Evolutionary conservation across 2,329 filamentous ascomycete species (phyloP), one percentile per base, ranked within the genome.

Genomic region (Beauveria bassiana): DNA sequence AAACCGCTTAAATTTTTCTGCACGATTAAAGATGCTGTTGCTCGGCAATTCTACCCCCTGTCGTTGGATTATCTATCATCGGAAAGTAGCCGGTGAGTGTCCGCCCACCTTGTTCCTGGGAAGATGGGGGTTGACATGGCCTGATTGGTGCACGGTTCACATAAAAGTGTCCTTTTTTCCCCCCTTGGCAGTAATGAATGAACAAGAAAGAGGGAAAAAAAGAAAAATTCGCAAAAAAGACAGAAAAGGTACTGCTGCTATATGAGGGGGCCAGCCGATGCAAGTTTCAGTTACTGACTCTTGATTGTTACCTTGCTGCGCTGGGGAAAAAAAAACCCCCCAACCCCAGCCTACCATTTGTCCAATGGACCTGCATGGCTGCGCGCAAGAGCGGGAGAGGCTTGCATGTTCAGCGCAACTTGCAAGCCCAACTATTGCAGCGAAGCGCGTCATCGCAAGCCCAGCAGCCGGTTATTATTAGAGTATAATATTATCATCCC

Each of bases 261-360:
- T 24, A 58, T 50, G 55, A 58, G 40, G 20, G 40, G 20, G 18
- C 22, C 24, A 6, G 16, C 34, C 16, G 31, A 50, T 58, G 55
- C 55, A 58, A 50, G 55, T 58, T 58, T 58, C 55, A 58, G n/a
- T 58, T 42, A 20, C 31, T 20, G 28, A 6, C 24, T 28, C 24
- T 18, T 18, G 12, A n/a, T 26, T 14, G 7, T 50, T 58, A 34
- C 43, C 43, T 49, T 40, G 45, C 46, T 22, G 55, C 45, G 31
- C 55, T 40, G 54, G 10, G 54, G 10, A 46, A 46, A 46, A 50
- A 18, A 9, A n/a, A n/a, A n/a, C n/a, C 2, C 22, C 22, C 31
- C 8, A 42, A 46, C 45, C 18, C 46, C 45, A 16, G 34, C 22
- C 14, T 40, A 38, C 34, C 31, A 34, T 14, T 14, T 43, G 31